Conservation (phyloP, 352 stramenopile species). For the Globisporangium camurandrum region DNA sequence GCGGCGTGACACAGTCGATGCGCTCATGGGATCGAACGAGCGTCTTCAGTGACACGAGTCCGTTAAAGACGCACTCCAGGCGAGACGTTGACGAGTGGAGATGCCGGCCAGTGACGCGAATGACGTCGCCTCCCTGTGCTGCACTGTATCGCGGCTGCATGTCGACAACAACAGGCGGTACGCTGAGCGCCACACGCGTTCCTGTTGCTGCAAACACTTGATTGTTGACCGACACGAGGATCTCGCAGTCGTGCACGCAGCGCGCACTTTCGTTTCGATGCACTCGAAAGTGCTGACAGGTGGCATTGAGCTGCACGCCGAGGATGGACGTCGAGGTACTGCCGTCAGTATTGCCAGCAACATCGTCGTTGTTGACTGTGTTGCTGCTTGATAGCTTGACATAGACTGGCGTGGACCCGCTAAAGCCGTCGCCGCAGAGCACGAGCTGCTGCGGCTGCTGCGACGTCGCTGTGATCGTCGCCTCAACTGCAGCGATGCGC, state of each 20-base stretch:
- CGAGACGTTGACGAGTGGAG: conserved; percentile 9
- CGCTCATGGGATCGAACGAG: conserved; percentile 4
- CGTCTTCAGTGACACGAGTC: conserved; percentile 1
- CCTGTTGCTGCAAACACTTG: conserved; percentile 21
- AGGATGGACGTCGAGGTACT: background rate
- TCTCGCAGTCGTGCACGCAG: conserved; percentile 14
- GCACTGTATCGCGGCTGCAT: conserved; percentile 20
- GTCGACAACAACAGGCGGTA: conserved; percentile 7
- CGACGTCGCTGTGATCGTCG: conserved; percentile 4
- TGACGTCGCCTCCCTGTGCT: conserved; percentile 18
- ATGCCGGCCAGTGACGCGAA: conserved; percentile 19
- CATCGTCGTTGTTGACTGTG: background rate
- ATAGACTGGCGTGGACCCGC: background rate
- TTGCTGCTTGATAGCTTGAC: no score
- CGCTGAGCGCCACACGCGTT: conserved; percentile 14
- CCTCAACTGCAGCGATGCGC: conserved; percentile 7
- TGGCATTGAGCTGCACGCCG: conserved; percentile 1
- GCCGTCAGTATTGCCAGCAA: background rate
- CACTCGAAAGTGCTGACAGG: conserved; percentile 10
- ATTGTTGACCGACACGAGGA: conserved; percentile 38
- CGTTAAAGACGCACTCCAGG: conserved; percentile 28
- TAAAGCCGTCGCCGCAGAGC: conserved; percentile 5
- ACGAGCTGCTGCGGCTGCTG: no score
- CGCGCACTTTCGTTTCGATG: background rate
- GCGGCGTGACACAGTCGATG: conserved; percentile 20